Base-by-base conservation (phyloP, 2,329 filamentous ascomycete genomes). In the Hypoxylon sp. region DNA sequence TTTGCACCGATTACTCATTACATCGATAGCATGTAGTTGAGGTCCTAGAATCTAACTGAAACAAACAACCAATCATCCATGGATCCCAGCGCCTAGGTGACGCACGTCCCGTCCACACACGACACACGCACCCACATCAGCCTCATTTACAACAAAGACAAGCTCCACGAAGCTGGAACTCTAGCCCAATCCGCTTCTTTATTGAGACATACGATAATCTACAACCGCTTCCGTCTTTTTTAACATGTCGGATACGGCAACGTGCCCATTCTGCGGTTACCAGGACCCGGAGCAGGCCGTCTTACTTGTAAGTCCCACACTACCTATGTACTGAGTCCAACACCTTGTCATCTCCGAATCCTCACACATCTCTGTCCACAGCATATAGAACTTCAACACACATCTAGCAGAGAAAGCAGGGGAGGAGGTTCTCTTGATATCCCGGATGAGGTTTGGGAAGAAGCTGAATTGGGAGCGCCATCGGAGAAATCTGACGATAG, bases 211-310 rank as follows among this genome's bases (percentile, higher is more conserved):
- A 23, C 28, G 23, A 41, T 25, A n/a, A 21, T 43, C 19, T 19
- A 19, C 38, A 3, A 28, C 10, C 19, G n/a, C 17, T 46, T 23
- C 51, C 34, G 34, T 30, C 19, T 21, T 38, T 38, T 25, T 50
- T 58, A 17, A 9, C 7, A 63, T 58, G 60, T 56, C 57, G 21
- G 50, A 60, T 46, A 34, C 46, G 23, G 65, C 67, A 48, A 65
- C 57, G 21, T 83, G 82, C 68, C 82, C 81, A 13, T 81, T 83
- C 65, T 83, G 82, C 70, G 80, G 77, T 32, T 79, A 68, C 62
- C 63, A 73, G 58, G 71, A 77, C 25, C 65, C 43, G 9, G 79
- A 82, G 49, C 82, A 82, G 67, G 74, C 74, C 21, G 77, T 82
- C 25, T 56, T 79, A 72, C 75, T 81, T 73, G 78, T 79, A 72